Evolutionary conservation across 371 early-diverging fungal genomes (phyloP).

Genomic region (Polyrhizophydium stewartii): DNA sequence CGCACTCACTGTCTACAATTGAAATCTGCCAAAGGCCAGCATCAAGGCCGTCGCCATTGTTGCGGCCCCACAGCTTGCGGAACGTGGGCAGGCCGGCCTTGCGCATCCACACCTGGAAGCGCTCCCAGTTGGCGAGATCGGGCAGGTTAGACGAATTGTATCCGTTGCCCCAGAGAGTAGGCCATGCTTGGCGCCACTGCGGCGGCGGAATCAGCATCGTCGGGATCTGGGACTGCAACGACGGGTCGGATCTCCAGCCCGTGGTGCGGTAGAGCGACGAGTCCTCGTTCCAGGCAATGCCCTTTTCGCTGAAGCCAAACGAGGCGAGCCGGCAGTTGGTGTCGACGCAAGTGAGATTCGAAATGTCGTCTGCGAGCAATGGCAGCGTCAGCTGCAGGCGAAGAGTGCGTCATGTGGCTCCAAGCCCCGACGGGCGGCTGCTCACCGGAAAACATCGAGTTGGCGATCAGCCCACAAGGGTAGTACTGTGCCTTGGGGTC

Average conservation of each 20-base stretch:
- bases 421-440: background rate
- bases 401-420: background rate
- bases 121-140: constrained; percentile 66
- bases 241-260: constrained; percentile 3
- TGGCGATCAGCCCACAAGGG: constrained; percentile 97
- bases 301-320: constrained; percentile 22
- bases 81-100: constrained; percentile 94
- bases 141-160: constrained; percentile 62
- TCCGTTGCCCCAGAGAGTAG: constrained; percentile 29
- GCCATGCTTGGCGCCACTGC: constrained; percentile 35
- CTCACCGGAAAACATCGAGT: constrained; percentile 88
- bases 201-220: constrained; percentile 40
- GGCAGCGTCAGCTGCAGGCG: background rate
- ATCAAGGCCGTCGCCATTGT: constrained; percentile 30
- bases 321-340: background rate
- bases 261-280: constrained; percentile 21
- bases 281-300: constrained; percentile 89
- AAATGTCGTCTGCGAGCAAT: constrained; percentile 12
- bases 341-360: constrained; percentile 6
- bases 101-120: constrained; percentile 98
- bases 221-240: constrained; percentile 6
- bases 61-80: constrained; percentile 90
- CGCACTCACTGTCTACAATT: constrained; percentile 29
- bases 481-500: constrained; percentile 45
- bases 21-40: constrained; percentile 29